phyloP scores from a whole-genome alignment of 2,329 filamentous ascomycete species.

The Penicillium thymicola region DNA sequence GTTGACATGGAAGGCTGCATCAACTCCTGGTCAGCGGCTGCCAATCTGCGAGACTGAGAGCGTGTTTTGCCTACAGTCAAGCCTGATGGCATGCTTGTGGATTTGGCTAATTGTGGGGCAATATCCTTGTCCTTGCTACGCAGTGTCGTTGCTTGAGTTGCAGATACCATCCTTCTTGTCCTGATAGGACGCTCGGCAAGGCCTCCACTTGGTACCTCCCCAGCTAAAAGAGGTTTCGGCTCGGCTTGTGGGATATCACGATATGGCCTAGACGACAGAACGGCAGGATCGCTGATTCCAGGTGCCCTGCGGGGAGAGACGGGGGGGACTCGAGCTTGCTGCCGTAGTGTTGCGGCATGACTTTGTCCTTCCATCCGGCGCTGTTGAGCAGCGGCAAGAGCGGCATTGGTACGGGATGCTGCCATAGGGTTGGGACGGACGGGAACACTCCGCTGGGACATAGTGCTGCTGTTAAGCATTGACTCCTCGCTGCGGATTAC shows the following conservation, averaged over 20 bases:
- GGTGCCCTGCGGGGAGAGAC: slow-evolving; percentile 29
- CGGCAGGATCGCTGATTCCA: slow-evolving; percentile 24
- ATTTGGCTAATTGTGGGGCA: slow-evolving; percentile 29
- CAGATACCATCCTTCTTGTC: slow-evolving; percentile 33
- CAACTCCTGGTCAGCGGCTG: slow-evolving; percentile 29
- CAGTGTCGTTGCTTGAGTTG: slow-evolving; percentile 34
- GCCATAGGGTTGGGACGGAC: slow-evolving; percentile 28
- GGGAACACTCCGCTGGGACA: slow-evolving; percentile 29
- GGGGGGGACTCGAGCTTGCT: slow-evolving; percentile 41
- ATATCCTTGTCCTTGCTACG: slow-evolving; percentile 30
- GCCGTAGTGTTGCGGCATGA: slow-evolving; percentile 48
- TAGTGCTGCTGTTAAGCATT: slow-evolving; percentile 26
- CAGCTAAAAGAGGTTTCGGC: slow-evolving; percentile 6
- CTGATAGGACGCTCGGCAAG: slow-evolving; percentile 42
- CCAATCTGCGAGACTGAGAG: slow-evolving; percentile 40
- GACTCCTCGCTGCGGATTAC: slow-evolving; percentile 24
- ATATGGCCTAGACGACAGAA: slow-evolving; percentile 12
- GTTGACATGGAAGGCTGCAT: slow-evolving; percentile 6
- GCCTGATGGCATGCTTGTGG: slow-evolving; percentile 31
- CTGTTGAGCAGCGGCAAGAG: slow-evolving; percentile 41
- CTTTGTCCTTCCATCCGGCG: slow-evolving; percentile 42
- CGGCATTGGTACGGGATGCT: slow-evolving; percentile 37
- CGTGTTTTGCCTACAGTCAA: slow-evolving; percentile 43
- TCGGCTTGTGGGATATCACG: slow-evolving; percentile 20
- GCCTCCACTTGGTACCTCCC: slow-evolving; percentile 28